Evolutionary conservation across 2,329 filamentous ascomycete species (phyloP), one percentile per base, ranked within the genome.

Genomic region (Fusarium equiseti): DNA sequence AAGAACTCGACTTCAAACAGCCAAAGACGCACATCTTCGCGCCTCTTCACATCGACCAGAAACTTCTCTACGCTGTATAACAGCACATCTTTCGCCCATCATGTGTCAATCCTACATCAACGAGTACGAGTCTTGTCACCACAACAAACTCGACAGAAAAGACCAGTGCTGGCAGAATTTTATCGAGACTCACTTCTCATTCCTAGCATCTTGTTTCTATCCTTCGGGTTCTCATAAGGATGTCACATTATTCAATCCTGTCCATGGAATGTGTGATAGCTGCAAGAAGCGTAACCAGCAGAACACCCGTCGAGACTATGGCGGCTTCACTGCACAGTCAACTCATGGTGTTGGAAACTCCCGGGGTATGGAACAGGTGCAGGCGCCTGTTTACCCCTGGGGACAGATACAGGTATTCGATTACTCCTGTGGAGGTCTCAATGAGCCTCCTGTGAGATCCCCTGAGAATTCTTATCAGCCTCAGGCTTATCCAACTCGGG

Each of bases 31-130:
- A 22, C 32, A 48, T 40, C n/a, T 43, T 27, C 11, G 20, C 49
- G 18, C 35, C 53, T 44, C 45, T 27, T 20, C 18, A 12, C 12
- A 38, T 45, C 26, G 15, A 20, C 12, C 38, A 61, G 22, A 3
- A 62, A 22, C 44, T 13, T 15, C 16, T 26, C 10, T 27, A 20
- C 24, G n/a, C 8, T 20, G 20, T 13, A 27, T 13, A 32, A 22
- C 18, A 35, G 8, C 22, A 40, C n/a, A 43, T 38, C 5, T 13
- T 11, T 11, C 16, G n/a, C 54, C 32, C 45, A 43, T 5, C 10
- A 66, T 66, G 63, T 66, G 63, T 13, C 18, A 53, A 12, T 20
- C 45, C 9, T 13, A 62, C 1, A 42, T 62, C 55, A 6, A 35
- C 43, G 13, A 26, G 6, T 66, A 66, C 43, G 38, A 49, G 15